Evolutionary conservation across 2,329 filamentous ascomycete genomes (phyloP).

Genomic region (Colletotrichum trifolii): DNA sequence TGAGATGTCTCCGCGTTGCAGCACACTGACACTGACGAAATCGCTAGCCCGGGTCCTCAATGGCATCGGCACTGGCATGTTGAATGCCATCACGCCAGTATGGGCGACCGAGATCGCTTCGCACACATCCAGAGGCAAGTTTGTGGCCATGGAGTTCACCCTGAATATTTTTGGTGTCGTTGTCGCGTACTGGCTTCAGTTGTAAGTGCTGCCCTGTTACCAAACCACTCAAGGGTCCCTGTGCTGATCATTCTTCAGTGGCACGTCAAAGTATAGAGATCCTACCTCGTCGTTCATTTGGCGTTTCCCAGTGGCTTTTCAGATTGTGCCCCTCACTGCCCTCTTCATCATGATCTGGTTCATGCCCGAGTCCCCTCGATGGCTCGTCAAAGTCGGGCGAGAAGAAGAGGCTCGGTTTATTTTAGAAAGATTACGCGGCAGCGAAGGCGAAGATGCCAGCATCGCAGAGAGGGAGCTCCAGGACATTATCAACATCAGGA

Average conservation of each 20-base stretch:
- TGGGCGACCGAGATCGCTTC: conserved; percentile 78
- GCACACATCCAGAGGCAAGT: conserved; percentile 74
- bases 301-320: conserved; percentile 77
- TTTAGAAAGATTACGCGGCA: conserved; percentile 71
- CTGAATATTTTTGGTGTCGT: conserved; percentile 61
- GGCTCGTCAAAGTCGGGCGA: conserved; percentile 73
- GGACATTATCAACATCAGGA: conserved; percentile 67
- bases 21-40: background rate
- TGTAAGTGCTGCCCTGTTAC: conserved; percentile 43
- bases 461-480: conserved; percentile 71
- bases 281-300: conserved; percentile 69
- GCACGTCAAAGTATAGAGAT: conserved; percentile 51
- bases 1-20: conserved; percentile 53
- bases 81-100: conserved; percentile 77
- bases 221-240: background rate
- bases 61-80: conserved; percentile 74
- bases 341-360: conserved; percentile 70
- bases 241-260: conserved; percentile 30
- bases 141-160: conserved; percentile 78
- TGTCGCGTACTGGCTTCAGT: conserved; percentile 68
- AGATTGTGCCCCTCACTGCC: conserved; percentile 71
- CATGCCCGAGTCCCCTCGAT: conserved; percentile 77
- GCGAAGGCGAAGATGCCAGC: conserved; percentile 52
- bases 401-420: conserved; percentile 76
- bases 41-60: conserved; percentile 65